Evolutionary conservation across 202 grass and related monocot genomes (phyloP).

Genomic region (Schoenoplectus tabernaemontani): DNA sequence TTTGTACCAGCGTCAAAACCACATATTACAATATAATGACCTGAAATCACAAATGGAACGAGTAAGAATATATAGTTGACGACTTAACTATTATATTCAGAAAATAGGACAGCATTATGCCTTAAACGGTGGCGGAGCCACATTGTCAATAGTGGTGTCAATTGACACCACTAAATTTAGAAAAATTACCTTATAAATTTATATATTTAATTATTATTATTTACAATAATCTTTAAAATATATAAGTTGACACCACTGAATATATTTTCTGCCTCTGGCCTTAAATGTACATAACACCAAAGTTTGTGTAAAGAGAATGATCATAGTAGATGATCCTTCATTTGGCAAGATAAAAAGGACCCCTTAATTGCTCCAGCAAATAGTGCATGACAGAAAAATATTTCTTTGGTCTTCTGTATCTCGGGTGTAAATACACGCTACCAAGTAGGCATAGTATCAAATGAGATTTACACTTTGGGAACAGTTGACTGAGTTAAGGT

Average conservation of each 20-base stretch:
- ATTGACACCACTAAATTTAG: no score
- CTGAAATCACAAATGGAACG: slow-evolving; percentile 28
- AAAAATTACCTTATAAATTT: no score
- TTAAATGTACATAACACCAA: background rate
- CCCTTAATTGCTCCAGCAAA: background rate
- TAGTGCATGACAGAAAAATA: background rate
- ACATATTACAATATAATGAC: slow-evolving; percentile 94
- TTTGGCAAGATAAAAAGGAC: background rate
- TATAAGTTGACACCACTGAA: no score
- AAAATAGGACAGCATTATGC: background rate
- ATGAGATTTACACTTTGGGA: no score
- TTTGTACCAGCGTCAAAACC: slow-evolving; percentile 72
- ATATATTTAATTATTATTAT: no score
- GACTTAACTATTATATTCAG: background rate
- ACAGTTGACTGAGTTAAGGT: background rate
- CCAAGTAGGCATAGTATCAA: no score
- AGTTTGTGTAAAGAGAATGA: background rate
- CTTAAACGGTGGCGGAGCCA: no score
- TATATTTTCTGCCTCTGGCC: no score
- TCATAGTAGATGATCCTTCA: background rate
- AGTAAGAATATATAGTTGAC: slow-evolving; percentile 5
- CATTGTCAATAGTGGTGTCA: no score
- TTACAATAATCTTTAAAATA: no score
- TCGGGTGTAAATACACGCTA: background rate
- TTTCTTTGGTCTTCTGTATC: background rate